phyloP scores from a whole-genome alignment of 129 eudicot genomes.

The Artemisia tridentata region DNA sequence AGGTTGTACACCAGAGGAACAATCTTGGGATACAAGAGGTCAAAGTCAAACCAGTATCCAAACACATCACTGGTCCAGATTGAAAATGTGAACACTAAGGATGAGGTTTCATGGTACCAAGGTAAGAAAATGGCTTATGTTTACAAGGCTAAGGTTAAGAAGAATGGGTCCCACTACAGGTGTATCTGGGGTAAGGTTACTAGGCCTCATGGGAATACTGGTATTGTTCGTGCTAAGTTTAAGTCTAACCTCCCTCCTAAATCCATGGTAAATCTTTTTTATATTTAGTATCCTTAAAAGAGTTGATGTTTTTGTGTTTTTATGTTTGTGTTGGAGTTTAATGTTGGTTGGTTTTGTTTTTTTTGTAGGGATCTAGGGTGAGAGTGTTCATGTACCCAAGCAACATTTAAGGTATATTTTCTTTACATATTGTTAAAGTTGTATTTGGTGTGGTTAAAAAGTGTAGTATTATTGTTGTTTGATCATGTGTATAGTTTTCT shows the following conservation, averaged over 20 bases:
- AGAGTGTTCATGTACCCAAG: constrained; percentile 82
- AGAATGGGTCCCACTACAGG: constrained; percentile 69
- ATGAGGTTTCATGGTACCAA: constrained; percentile 84
- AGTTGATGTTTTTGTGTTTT: neutral
- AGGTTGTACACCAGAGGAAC: constrained; percentile 91
- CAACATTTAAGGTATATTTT: constrained; percentile 54
- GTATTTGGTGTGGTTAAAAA: neutral
- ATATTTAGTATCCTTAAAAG: neutral
- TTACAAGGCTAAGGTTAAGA: constrained; percentile 88
- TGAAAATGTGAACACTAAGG: constrained; percentile 88
- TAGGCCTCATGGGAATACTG: constrained; percentile 97
- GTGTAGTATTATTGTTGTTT: too few species aligned
- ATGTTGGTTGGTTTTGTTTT: neutral
- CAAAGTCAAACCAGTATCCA: constrained; percentile 98
- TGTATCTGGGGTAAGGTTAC: constrained; percentile 96
- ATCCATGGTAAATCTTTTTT: constrained; percentile 60
- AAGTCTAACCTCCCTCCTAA: constrained; percentile 92
- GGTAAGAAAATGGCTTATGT: constrained; percentile 85
- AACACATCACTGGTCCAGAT: constrained; percentile 84
- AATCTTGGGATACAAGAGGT: constrained; percentile 92
- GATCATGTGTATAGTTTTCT: too few species aligned
- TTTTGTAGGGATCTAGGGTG: constrained; percentile 64
- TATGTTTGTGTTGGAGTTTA: neutral
- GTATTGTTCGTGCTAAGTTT: constrained; percentile 92
- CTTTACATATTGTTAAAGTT: neutral